Percentiles rank a stretch among this genome's conserved stretches.
These are phyloP conservation scores for Cerrena zonata DNA, from an alignment of 1,284 basidiomycete genomes.

Conservation along the genomic window DNA sequence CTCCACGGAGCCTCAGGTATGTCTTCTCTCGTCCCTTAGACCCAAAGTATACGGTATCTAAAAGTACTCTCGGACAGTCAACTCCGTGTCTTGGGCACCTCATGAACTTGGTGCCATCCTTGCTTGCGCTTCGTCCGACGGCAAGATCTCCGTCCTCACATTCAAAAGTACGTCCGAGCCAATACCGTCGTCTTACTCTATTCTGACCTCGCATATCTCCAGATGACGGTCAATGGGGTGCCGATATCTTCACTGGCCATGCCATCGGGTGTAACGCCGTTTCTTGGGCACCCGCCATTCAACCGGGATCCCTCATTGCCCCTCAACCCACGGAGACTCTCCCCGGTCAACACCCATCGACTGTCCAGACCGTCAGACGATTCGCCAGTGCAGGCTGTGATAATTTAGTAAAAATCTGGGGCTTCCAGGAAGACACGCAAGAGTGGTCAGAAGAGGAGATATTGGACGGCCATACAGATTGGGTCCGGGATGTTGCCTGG, in stretches of 20 bases:
- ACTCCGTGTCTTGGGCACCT: constrained; percentile 97
- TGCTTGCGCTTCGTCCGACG: constrained; percentile 96
- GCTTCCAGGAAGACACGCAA: constrained; percentile 69
- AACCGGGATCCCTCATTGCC: constrained; percentile 77
- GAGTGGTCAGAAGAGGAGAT: constrained; percentile 88
- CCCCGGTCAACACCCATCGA: constrained; percentile 41
- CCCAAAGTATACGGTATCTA: neutral
- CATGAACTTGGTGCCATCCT: constrained; percentile 95
- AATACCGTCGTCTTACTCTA: neutral
- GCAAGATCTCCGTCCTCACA: constrained; percentile 91
- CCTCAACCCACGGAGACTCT: constrained; percentile 39
- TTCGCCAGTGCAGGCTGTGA: constrained; percentile 96
- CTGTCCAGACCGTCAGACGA: constrained; percentile 58
- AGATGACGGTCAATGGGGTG: constrained; percentile 97
- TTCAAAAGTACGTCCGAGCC: constrained; percentile 77
- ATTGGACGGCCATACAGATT: constrained; percentile 88
- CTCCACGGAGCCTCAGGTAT: constrained; percentile 89
- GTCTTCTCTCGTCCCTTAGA: constrained; percentile 14
- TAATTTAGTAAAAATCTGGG: constrained; percentile 94
- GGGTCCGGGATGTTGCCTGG: constrained; percentile 98
- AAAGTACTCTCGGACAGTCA: constrained; percentile 50
- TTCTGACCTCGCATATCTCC: constrained; percentile 1
- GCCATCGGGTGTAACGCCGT: constrained; percentile 96
- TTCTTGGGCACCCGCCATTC: constrained; percentile 93
- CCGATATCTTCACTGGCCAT: constrained; percentile 92